Percentiles rank a stretch among this genome's conserved stretches.
Conservation (phyloP, 768 basidiomycete genomes). For the Paxillus involutus region DNA sequence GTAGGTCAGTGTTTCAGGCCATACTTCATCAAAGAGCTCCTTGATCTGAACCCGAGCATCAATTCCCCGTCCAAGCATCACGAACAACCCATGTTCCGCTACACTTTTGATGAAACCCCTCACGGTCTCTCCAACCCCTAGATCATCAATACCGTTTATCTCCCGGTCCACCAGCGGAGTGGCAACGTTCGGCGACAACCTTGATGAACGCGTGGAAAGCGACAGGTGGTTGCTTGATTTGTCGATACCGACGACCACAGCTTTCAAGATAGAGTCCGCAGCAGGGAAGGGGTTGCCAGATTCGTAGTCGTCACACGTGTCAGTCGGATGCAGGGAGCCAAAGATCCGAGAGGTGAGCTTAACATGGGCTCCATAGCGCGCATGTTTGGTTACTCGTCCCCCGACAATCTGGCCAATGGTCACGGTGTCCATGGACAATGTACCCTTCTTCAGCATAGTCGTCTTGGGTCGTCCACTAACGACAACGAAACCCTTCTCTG, state of each 20-base stretch:
- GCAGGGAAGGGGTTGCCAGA: constrained; percentile 53
- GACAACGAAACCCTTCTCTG: constrained; percentile 83
- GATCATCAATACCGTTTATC: constrained; percentile 55
- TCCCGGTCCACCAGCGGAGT: constrained; percentile 64
- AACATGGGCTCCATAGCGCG: constrained; percentile 69
- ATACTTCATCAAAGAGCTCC: constrained; percentile 86
- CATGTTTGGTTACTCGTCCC: constrained; percentile 78
- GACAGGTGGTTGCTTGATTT: constrained; percentile 62
- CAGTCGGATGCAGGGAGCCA: constrained; percentile 81
- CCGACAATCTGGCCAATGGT: constrained; percentile 71
- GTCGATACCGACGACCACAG: constrained; percentile 70
- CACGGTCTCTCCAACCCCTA: constrained; percentile 72
- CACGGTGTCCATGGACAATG: constrained; percentile 66
- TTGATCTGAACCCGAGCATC: constrained; percentile 92
- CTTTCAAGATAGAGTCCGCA: constrained; percentile 67
- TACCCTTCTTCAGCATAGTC: constrained; percentile 44
- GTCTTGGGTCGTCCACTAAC: constrained; percentile 75
- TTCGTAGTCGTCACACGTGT: constrained; percentile 79
- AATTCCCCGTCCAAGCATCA: constrained; percentile 77
- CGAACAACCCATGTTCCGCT: constrained; percentile 85
- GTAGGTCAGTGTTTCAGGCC: neutral
- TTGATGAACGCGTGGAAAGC: constrained; percentile 81
- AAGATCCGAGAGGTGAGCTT: constrained; percentile 72
- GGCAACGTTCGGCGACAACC: constrained; percentile 52
- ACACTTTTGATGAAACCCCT: constrained; percentile 91